Conservation (phyloP, 2,329 filamentous ascomycete genomes). For the Fusarium austroafricanum region DNA sequence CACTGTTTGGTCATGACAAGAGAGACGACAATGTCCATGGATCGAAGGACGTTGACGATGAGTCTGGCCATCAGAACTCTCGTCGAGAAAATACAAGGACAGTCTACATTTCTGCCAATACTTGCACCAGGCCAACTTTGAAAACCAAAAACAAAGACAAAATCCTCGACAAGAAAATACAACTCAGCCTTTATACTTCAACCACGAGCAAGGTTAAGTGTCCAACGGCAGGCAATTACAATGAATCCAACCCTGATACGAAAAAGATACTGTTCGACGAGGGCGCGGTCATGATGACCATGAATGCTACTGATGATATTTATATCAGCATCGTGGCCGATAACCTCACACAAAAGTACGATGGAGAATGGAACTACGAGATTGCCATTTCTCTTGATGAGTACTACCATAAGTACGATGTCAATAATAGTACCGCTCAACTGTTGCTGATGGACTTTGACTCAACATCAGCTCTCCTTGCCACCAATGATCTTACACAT, state of each 20-base stretch:
- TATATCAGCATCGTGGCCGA: constrained; percentile 83
- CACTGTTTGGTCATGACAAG: constrained; percentile 43
- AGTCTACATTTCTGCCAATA: constrained; percentile 87
- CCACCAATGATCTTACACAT: constrained; percentile 78
- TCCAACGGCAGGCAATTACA: constrained; percentile 38
- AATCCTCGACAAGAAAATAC: constrained; percentile 62
- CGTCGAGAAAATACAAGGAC: constrained; percentile 53
- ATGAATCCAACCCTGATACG: constrained; percentile 31
- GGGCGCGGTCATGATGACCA: constrained; percentile 75
- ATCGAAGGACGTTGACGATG: constrained; percentile 14
- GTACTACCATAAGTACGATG: constrained; percentile 75
- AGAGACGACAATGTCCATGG: constrained; percentile 31
- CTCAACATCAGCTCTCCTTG: constrained; percentile 79
- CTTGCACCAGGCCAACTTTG: constrained; percentile 79
- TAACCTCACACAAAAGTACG: constrained; percentile 67
- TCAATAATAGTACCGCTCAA: constrained; percentile 57
- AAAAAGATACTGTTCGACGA: constrained; percentile 65
- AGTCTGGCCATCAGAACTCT: constrained; percentile 25
- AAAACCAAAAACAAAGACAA: constrained; percentile 28
- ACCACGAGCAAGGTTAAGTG: constrained; percentile 53
- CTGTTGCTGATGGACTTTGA: constrained; percentile 89
- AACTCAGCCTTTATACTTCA: constrained; percentile 84
- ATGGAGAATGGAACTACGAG: constrained; percentile 80
- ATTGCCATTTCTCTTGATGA: constrained; percentile 84
- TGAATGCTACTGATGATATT: constrained; percentile 73